These are phyloP conservation scores for Lipomyces orientalis DNA, from an alignment of 805 yeast genomes.

Conservation along the genomic window DNA sequence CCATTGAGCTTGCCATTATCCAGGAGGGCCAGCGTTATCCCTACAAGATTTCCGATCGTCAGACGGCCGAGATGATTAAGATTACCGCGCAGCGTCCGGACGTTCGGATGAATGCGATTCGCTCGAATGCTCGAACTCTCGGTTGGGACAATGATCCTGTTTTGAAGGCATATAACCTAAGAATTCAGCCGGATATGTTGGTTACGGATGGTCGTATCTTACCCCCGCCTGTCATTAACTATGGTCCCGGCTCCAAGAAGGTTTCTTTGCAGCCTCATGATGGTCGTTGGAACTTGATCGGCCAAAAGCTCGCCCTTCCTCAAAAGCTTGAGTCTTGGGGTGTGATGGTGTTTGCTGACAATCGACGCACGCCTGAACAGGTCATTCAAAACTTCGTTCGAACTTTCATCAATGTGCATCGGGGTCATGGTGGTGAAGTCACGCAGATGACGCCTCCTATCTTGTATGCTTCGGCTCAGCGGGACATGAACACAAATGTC, in stretches of 20 bases:
- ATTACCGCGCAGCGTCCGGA: constrained; percentile 44
- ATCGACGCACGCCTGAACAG: constrained; percentile 14
- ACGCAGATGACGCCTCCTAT: constrained; percentile 24
- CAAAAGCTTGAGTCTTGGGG: constrained; percentile 23
- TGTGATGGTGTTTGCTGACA: constrained; percentile 30
- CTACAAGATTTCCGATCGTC: constrained; percentile 43
- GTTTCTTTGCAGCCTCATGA: constrained; percentile 20
- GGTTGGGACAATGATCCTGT: constrained; percentile 29
- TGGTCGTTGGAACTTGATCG: constrained; percentile 38
- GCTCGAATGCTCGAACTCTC: constrained; percentile 38
- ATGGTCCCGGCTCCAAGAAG: constrained; percentile 27
- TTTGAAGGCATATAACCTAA: constrained; percentile 29
- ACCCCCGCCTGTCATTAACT: constrained; percentile 38
- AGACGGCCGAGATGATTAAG: constrained; percentile 43
- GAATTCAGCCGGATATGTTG: constrained; percentile 34
- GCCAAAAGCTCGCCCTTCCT: constrained; percentile 28
- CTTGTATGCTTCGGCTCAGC: constrained; percentile 21
- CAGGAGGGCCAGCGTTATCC: constrained; percentile 44
- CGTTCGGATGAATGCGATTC: constrained; percentile 43
- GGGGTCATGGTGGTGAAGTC: constrained; percentile 24
- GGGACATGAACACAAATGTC: constrained; percentile 14
- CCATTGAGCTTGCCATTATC: constrained; percentile 43
- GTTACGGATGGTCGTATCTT: constrained; percentile 45
- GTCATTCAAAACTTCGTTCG: constrained; percentile 27
- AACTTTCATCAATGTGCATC: constrained; percentile 18